Evolutionary conservation across 805 yeast genomes (phyloP).

Genomic region (Candida easanensis): DNA sequence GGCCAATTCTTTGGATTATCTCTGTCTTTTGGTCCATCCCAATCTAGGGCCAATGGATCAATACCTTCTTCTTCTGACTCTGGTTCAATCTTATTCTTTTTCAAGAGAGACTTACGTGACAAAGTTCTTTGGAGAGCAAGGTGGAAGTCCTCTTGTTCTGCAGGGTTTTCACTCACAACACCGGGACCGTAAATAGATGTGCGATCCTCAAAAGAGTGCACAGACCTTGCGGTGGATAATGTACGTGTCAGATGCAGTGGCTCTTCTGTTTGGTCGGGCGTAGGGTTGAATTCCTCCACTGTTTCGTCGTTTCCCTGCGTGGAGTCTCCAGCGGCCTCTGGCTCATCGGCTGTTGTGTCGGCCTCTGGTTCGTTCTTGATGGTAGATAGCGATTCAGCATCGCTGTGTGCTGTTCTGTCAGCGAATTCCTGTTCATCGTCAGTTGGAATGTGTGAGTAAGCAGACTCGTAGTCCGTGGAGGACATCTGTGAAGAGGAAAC

Average conservation of each 20-base stretch:
- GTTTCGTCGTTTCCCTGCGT: neutral
- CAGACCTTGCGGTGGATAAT: constrained; percentile 12
- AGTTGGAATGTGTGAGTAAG: constrained; percentile 16
- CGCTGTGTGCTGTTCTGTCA: constrained; percentile 1
- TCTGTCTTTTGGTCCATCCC: constrained; percentile 63
- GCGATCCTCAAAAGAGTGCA: constrained; percentile 16
- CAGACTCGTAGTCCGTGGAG: constrained; percentile 26
- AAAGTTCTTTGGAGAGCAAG: constrained; percentile 25
- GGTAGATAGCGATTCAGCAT: constrained; percentile 9
- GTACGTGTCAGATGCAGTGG: constrained; percentile 10
- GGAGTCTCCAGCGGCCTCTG: neutral
- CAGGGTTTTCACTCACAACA: constrained; percentile 11
- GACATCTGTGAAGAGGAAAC: constrained; percentile 4
- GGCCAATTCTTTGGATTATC: constrained; percentile 74
- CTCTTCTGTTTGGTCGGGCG: neutral
- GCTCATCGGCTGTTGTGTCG: neutral
- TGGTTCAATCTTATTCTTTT: neutral
- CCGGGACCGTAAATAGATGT: constrained; percentile 22
- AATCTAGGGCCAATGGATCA: constrained; percentile 43
- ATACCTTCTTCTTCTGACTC: constrained; percentile 24
- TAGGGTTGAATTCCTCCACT: neutral
- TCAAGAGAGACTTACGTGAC: constrained; percentile 24
- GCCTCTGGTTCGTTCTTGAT: constrained; percentile 1
- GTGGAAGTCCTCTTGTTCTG: constrained; percentile 21
- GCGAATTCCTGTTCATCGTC: constrained; percentile 1